A percentile compares a stretch with the other conserved stretches of the same genome.
Evolutionary conservation across 169 alveolate genomes (phyloP).

Genomic region (Eimeria praecox): DNA sequence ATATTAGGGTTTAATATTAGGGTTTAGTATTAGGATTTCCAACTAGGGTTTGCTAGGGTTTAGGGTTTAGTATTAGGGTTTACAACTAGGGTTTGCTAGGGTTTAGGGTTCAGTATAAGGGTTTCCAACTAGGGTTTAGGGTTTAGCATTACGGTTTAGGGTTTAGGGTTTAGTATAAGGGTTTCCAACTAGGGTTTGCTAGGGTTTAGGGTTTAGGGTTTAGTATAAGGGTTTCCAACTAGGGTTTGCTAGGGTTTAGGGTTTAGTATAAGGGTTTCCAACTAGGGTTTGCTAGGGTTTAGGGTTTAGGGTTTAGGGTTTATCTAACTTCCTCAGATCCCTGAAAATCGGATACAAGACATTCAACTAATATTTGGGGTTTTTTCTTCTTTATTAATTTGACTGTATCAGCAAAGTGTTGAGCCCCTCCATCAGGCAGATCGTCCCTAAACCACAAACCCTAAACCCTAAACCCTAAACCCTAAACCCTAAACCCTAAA

Average conservation of each 20-base stretch:
- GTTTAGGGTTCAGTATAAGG: neutral
- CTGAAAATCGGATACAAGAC: constrained; percentile 87
- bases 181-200: neutral
- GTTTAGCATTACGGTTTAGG: too few species aligned
- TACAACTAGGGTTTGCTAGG: too few species aligned
- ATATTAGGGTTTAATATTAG: too few species aligned
- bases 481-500: constrained; percentile 49
- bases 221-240: neutral
- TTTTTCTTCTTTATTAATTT: constrained; percentile 83
- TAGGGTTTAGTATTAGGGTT: constrained; percentile 30
- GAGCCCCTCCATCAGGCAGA: constrained; percentile 88
- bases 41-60: neutral
- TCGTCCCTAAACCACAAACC: constrained; percentile 84
- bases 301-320: constrained; percentile 51
- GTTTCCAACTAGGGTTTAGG: neutral
- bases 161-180: too few species aligned
- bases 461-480: constrained; percentile 39
- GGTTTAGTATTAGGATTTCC: too few species aligned
- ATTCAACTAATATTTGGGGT: constrained; percentile 87
- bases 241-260: neutral
- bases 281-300: too few species aligned
- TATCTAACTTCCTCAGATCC: constrained; percentile 63
- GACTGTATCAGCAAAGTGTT: constrained; percentile 87
- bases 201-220: constrained; percentile 16
- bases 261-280: neutral